These are phyloP conservation scores for Calonectria hawksworthii DNA, from an alignment of 2,329 filamentous ascomycete species.

Conservation along the genomic window DNA sequence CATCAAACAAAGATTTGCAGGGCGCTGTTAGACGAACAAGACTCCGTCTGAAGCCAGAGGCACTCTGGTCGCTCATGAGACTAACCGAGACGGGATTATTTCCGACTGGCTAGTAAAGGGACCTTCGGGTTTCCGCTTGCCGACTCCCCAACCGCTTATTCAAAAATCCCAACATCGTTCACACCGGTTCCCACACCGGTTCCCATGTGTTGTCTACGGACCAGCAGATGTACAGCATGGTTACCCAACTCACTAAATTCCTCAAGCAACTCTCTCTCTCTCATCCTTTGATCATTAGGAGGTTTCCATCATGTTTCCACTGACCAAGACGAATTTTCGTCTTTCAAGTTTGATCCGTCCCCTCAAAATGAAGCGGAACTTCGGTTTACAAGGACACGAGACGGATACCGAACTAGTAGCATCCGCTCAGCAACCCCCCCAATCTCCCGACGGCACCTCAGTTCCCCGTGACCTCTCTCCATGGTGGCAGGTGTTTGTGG, in stretches of 20 bases:
- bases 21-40: too few relatives aligned
- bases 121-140: neutral
- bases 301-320: too few relatives aligned
- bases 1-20: neutral
- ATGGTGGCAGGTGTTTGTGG: neutral
- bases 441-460: neutral
- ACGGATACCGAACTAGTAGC: neutral
- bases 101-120: neutral
- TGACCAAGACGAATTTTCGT: too few relatives aligned
- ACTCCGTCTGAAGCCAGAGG: too few relatives aligned
- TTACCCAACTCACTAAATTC: too few relatives aligned
- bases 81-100: neutral
- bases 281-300: neutral
- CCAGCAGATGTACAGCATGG: neutral
- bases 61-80: too few relatives aligned
- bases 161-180: neutral
- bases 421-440: neutral
- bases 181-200: neutral
- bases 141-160: neutral
- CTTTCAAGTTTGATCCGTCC: too few relatives aligned
- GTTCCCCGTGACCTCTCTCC: neutral
- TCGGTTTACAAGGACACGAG: neutral
- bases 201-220: neutral
- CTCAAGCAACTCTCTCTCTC: accelerated
- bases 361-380: neutral